Percentiles rank a stretch among this genome's conserved stretches.
Evolutionary conservation across 1,284 basidiomycete species (phyloP).

Genomic region (Tremellales sp.): DNA sequence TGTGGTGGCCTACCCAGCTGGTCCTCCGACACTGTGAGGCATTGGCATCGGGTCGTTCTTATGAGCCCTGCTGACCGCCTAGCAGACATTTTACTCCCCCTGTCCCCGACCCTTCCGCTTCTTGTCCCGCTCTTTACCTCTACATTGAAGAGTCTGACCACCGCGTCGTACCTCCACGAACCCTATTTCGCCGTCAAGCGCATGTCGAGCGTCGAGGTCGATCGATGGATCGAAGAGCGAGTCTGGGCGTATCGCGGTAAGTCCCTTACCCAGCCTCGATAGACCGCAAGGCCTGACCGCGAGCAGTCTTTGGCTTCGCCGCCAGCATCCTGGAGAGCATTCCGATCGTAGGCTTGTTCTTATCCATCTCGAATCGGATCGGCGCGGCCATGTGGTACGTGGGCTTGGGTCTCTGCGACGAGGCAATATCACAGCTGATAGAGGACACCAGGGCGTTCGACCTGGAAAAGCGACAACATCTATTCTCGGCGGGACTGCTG

Average conservation of each 20-base stretch:
- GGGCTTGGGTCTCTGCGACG: too few relatives aligned
- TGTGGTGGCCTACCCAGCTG: constrained; percentile 55
- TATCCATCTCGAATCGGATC: constrained; percentile 77
- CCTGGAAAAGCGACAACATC: constrained; percentile 73
- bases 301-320: constrained; percentile 70
- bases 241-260: constrained; percentile 78
- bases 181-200: constrained; percentile 76
- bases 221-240: constrained; percentile 75
- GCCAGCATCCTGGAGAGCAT: constrained; percentile 72
- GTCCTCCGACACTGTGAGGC: constrained; percentile 54
- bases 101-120: constrained; percentile 63
- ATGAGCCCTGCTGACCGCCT: constrained; percentile 1
- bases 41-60: background rate
- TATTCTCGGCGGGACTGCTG: constrained; percentile 50
- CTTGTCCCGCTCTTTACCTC: constrained; percentile 63
- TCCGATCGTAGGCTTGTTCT: constrained; percentile 71
- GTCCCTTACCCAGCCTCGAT: constrained; percentile 14
- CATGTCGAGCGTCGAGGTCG: constrained; percentile 65
- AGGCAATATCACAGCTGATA: constrained; percentile 5
- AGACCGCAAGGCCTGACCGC: background rate
- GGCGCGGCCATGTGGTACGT: constrained; percentile 80
- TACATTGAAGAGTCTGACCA: constrained; percentile 64
- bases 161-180: constrained; percentile 65
- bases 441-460: constrained; percentile 48
- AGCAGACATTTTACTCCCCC: constrained; percentile 64